A percentile compares a stretch with the other conserved stretches of the same genome.
phyloP scores from a whole-genome alignment of 2,329 filamentous ascomycete genomes.

The Aspergillus fischeri region DNA sequence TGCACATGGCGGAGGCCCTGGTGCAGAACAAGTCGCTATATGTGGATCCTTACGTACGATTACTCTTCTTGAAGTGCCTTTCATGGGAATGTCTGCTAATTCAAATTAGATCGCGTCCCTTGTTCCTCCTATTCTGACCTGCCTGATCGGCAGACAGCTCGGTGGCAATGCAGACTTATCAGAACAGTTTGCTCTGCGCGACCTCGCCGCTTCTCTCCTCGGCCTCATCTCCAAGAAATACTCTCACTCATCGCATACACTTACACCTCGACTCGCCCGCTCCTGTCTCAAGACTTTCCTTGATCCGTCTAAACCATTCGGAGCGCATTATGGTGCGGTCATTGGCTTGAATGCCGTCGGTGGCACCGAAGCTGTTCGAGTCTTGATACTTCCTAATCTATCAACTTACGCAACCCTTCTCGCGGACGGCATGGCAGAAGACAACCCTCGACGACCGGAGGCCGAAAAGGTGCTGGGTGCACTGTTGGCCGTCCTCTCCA shows the following conservation, averaged over 20 bases:
- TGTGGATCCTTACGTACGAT: slow-evolving; percentile 59
- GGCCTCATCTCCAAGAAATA: slow-evolving; percentile 77
- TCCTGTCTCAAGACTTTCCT: slow-evolving; percentile 90
- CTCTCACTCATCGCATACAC: slow-evolving; percentile 70
- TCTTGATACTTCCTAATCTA: slow-evolving; percentile 63
- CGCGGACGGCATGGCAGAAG: slow-evolving; percentile 49
- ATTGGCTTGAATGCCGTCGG: slow-evolving; percentile 75
- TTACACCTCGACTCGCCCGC: slow-evolving; percentile 85
- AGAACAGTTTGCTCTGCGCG: slow-evolving; percentile 73
- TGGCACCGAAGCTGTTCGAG: slow-evolving; percentile 60
- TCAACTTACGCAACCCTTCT: slow-evolving; percentile 61
- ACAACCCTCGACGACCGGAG: slow-evolving; percentile 51
- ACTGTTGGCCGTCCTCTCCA: slow-evolving; percentile 54
- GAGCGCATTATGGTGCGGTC: slow-evolving; percentile 85
- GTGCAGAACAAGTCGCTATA: slow-evolving; percentile 80
- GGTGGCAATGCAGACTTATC: slow-evolving; percentile 53
- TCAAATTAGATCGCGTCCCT: slow-evolving; percentile 57
- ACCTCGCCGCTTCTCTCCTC: slow-evolving; percentile 78
- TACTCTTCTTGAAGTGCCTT: not conserved
- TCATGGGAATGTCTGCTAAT: slow-evolving; percentile 13
- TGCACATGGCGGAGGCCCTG: slow-evolving; percentile 81
- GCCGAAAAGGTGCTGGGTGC: slow-evolving; percentile 58
- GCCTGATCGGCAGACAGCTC: slow-evolving; percentile 77
- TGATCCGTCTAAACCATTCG: slow-evolving; percentile 75
- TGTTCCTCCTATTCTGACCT: slow-evolving; percentile 85